phyloP scores from a whole-genome alignment of 352 stramenopile species.

The Globisporangium iwayamae region DNA sequence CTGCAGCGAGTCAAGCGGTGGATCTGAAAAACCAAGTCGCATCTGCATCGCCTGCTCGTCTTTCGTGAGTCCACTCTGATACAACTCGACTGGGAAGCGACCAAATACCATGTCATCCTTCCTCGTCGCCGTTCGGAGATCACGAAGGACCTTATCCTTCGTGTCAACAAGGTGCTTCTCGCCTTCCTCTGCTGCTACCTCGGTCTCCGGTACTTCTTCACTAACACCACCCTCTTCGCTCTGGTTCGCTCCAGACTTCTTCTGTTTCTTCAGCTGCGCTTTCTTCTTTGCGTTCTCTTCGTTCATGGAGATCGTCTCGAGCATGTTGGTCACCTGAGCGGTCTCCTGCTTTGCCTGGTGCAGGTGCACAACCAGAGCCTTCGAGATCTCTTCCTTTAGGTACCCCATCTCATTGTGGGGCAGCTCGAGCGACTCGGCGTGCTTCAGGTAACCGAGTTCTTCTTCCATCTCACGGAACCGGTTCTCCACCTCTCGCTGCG shows the following conservation, averaged over 20 bases:
- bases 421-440: constrained; percentile 34
- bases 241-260: constrained; percentile 15
- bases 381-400: constrained; percentile 63
- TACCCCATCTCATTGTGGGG: constrained; percentile 52
- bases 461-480: constrained; percentile 87
- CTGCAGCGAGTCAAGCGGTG: constrained; percentile 38
- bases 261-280: constrained; percentile 30
- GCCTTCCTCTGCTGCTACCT: constrained; percentile 23
- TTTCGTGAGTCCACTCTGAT: constrained; percentile 57
- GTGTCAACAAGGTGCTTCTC: constrained; percentile 58
- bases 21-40: constrained; percentile 50
- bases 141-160: constrained; percentile 26
- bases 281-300: constrained; percentile 56
- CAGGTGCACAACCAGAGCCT: constrained; percentile 50
- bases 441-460: constrained; percentile 66
- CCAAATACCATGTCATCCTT: constrained; percentile 68
- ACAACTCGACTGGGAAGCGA: constrained; percentile 57
- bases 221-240: constrained; percentile 10
- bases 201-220: constrained; percentile 33
- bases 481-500: constrained; percentile 79
- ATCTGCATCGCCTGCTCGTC: constrained; percentile 52
- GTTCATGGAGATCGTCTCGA: constrained; percentile 52
- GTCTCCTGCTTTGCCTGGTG: constrained; percentile 59
- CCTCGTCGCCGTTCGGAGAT: constrained; percentile 24
- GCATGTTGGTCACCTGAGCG: constrained; percentile 31